Percentiles rank a stretch among this genome's conserved stretches.
phyloP scores from a whole-genome alignment of 1,284 basidiomycete genomes.

The Tilletia horrida region DNA sequence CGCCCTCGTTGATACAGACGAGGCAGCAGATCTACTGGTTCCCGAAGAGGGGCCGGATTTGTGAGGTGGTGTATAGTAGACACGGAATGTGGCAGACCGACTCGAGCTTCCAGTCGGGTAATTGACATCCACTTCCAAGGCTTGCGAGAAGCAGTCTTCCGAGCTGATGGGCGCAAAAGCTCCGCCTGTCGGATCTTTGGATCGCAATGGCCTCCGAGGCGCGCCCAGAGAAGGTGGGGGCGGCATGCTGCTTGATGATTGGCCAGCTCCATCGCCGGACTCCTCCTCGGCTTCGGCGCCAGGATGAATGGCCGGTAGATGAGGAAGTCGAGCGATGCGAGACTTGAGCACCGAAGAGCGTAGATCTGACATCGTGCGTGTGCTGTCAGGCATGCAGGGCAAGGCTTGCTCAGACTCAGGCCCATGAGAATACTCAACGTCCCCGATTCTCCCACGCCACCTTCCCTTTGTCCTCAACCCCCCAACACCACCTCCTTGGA shows the following conservation, averaged over 20 bases:
- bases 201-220: background rate
- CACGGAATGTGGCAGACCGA: slow-evolving; percentile 54
- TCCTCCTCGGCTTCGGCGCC: background rate
- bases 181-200: background rate
- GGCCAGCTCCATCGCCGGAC: background rate
- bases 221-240: background rate
- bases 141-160: slow-evolving; percentile 22
- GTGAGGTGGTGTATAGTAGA: slow-evolving; percentile 47
- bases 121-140: slow-evolving; percentile 47
- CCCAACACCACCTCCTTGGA: background rate
- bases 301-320: slow-evolving; percentile 23
- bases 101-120: background rate
- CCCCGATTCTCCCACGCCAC: background rate
- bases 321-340: slow-evolving; percentile 21
- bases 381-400: background rate
- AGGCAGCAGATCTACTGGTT: background rate
- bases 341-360: slow-evolving; percentile 21
- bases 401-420: too few relatives aligned
- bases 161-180: slow-evolving; percentile 2
- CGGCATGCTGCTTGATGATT: background rate
- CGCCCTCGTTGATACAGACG: slow-evolving; percentile 19
- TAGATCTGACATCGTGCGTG: slow-evolving; percentile 5
- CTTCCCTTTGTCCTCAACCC: background rate
- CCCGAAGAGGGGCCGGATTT: background rate
- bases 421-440: background rate